Percentiles rank a stretch among this genome's conserved stretches.
Evolutionary conservation across 192 early-diverging fungal genomes (phyloP).

Genomic region (Gamsiella multidivaricata): DNA sequence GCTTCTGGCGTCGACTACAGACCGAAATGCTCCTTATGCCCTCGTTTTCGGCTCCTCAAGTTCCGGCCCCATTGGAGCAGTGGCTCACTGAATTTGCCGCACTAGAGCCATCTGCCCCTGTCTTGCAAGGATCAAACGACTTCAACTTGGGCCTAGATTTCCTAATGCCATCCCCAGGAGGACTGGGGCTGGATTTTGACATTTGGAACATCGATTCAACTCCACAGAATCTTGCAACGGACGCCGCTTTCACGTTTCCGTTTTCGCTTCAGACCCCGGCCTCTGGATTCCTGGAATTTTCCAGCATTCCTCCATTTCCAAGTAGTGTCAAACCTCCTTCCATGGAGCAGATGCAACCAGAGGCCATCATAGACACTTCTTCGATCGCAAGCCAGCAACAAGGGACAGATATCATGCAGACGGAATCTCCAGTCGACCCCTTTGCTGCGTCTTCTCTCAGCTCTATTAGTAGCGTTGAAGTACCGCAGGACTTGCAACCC

Average conservation of each 20-base stretch:
- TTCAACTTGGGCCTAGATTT: conserved; percentile 7
- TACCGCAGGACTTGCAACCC: background rate
- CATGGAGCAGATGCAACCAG: background rate
- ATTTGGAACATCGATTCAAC: conserved; percentile 4
- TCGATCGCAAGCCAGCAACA: background rate
- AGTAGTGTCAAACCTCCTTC: too few species aligned
- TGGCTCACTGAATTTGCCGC: conserved; percentile 8
- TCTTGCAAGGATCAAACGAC: conserved; percentile 1
- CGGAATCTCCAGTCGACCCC: background rate
- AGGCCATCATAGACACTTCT: background rate
- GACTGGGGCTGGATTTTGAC: conserved; percentile 6
- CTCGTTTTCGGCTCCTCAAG: conserved; percentile 2
- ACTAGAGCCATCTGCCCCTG: background rate
- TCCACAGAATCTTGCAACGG: background rate
- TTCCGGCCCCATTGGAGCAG: conserved; percentile 4
- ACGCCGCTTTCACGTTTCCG: background rate
- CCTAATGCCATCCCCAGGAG: background rate
- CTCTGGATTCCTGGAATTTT: too few species aligned
- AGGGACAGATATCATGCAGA: background rate
- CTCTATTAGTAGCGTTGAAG: background rate
- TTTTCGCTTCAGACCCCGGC: background rate
- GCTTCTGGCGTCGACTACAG: conserved; percentile 22
- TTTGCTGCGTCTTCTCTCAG: background rate
- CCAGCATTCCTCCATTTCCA: too few species aligned
- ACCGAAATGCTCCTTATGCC: conserved; percentile 25